Evolutionary conservation across 2,329 filamentous ascomycete species (phyloP), one percentile per base, ranked within the genome.

Genomic region (Paracoccidioides lutzii): DNA sequence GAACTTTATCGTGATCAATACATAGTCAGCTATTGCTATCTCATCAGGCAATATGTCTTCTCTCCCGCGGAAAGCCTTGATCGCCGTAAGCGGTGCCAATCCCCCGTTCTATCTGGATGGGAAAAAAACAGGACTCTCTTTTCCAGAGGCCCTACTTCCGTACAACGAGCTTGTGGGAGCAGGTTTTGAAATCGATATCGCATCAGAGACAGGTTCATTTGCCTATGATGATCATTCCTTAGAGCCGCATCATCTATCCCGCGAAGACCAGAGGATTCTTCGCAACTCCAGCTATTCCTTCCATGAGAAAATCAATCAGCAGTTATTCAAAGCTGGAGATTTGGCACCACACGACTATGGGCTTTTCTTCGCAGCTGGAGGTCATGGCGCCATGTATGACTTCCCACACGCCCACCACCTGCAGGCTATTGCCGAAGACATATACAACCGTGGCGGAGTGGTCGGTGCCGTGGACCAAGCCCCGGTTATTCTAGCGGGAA

Each of bases 141-240:
- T 57, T 49, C 55, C 60, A 3, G 60, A 62, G 41, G 60, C 55
- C 22, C 35, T 62, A 3, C 59, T 61, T 43, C 54, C 59, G 7
- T 62, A 54, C 52, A 50, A 61, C 28, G 57, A 58, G 37, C 53
- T 62, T n/a, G 52, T 54, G 8, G 50, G 56, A 12, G 73, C 74
- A 4, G 75, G 76, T 4, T 75, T 77, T 64, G 71, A 74, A 55
- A 71, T 76, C 56, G 73, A 76, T 59, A 65, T 76, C 51, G 70
- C 68, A 8, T 75, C 73, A 7, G 74, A 76, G 60, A 74, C 66
- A 4, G 73, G 75, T 42, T 67, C 59, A 0, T 76, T 70, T 60
- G 66, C 60, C 1, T 66, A 67, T 3, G 74, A 76, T 61, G 73
- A 71, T 69, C 67, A 75, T 43, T 72, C 68, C 22, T 61, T 68